These are phyloP conservation scores for Vanderwaltozyma polyspora DNA, from an alignment of 805 yeast species.

Conservation along the genomic window DNA sequence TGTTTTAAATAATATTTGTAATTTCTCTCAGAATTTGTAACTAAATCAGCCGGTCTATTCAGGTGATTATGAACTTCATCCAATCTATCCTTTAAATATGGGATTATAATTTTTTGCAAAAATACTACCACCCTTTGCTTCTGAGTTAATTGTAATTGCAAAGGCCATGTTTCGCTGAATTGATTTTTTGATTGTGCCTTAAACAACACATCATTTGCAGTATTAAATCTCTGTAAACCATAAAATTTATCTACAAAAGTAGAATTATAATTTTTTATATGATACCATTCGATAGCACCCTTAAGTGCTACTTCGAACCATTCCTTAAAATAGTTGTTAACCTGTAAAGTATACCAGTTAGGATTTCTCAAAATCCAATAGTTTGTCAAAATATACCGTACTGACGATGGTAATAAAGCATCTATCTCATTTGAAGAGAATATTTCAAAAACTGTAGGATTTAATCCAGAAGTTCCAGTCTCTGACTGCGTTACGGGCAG, in stretches of 20 bases:
- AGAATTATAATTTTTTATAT: constrained; percentile 63
- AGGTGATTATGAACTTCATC: constrained; percentile 52
- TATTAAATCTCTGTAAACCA: constrained; percentile 57
- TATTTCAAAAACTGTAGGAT: constrained; percentile 82
- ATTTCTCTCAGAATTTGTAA: constrained; percentile 4
- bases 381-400: constrained; percentile 68
- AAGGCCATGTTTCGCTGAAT: constrained; percentile 10
- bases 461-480: constrained; percentile 4
- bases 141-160: constrained; percentile 34
- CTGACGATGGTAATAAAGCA: constrained; percentile 65
- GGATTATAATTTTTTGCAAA: constrained; percentile 48
- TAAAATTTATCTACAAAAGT: constrained; percentile 87
- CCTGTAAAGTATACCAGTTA: constrained; percentile 44
- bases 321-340: constrained; percentile 64
- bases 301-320: constrained; percentile 46
- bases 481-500: constrained; percentile 15
- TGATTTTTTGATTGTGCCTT: constrained; percentile 3
- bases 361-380: constrained; percentile 70
- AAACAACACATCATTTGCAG: constrained; percentile 12
- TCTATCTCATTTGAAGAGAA: constrained; percentile 74
- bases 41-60: constrained; percentile 28
- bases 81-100: constrained; percentile 60
- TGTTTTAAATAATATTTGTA: constrained; percentile 3
- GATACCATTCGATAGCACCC: constrained; percentile 59
- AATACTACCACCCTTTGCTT: constrained; percentile 46